Evolutionary conservation across 495 filamentous ascomycete species (phyloP), one percentile per base, ranked within the genome.

Genomic region (Hypoxylon cercidicola): DNA sequence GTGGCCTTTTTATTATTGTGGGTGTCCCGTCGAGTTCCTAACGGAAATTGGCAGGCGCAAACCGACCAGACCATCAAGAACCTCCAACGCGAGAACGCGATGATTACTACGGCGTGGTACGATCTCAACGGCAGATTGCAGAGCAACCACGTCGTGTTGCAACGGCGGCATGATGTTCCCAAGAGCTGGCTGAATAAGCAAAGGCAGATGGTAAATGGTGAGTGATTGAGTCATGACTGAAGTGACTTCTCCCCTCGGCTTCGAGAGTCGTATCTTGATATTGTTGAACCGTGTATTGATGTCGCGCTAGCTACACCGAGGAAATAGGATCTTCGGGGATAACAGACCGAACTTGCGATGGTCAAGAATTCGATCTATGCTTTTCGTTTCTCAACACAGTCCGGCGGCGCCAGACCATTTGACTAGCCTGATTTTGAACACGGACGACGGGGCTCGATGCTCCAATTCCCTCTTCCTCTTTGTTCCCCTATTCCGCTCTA

Each of bases 131-230:
- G 84, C 69, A 84, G 94, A 37, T 74, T 97, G 62, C 93, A 97
- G 78, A 93, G 90, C 76, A 96, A 93, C 76, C 92, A 90, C 65
- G 89, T 97, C 46, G 87, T 90, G 16, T 75, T 93, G 67, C 89
- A 85, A 74, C 82, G 87, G 71, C 81, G 90, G 65, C 84, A 87
- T 46, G 92, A 98, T 69, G 84, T 85, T 40, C 92, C 92, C 30
- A 89, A 85, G 74, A 94, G 93, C 70, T 98, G 93, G 93, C 76
- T 98, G 39, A 92, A 92, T 49, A 93, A 90, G 78, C 94, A 97
- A 80, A 83, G 93, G 75, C 88, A 84, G 73, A 80, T 86, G 68
- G 86, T 93, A 64, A 87, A 87, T 74, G 82, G 79, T 81, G 34
- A 71, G 77, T 60, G 25, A 13, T 23, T 20, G 8, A 12, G 19